Conservation (phyloP, 768 basidiomycete species). For the Suillus discolor region DNA sequence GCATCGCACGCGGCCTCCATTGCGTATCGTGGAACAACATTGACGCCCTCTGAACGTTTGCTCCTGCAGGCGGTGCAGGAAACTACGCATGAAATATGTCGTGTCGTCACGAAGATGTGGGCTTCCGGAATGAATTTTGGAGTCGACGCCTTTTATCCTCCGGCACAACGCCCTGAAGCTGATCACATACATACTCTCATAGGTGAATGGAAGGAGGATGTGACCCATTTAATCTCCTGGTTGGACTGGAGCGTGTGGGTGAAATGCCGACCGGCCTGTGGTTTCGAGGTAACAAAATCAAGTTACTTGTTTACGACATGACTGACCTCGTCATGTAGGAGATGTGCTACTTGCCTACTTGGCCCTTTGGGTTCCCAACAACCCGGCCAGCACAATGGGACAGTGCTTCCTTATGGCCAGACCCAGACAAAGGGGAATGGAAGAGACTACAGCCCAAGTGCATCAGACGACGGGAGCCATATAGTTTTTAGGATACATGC, state of each 20-base stretch:
- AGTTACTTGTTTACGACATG: neutral
- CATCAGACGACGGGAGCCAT: slow-evolving; percentile 17
- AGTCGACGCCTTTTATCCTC: slow-evolving; percentile 4
- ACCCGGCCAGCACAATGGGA: neutral
- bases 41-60: slow-evolving; percentile 17
- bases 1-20: slow-evolving; percentile 13
- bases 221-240: slow-evolving; percentile 19
- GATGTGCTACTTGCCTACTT: slow-evolving; percentile 30
- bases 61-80: slow-evolving; percentile 16
- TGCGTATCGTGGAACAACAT: neutral
- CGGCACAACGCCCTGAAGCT: slow-evolving; percentile 2
- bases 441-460: slow-evolving; percentile 27
- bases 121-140: slow-evolving; percentile 16
- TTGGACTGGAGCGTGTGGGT: slow-evolving; percentile 26
- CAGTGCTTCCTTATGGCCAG: neutral
- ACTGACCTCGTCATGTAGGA: slow-evolving; percentile 17
- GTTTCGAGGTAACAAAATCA: slow-evolving; percentile 9
- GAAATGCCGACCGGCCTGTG: slow-evolving; percentile 20
- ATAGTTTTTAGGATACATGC: neutral
- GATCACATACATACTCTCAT: slow-evolving; percentile 5
- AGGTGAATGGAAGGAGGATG: slow-evolving; percentile 14
- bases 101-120: slow-evolving; percentile 22
- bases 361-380: slow-evolving; percentile 15
- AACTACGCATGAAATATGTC: slow-evolving; percentile 22
- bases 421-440: slow-evolving; percentile 19